phyloP scores from a whole-genome alignment of 306 rosid species.

The Quercus engelmannii region DNA sequence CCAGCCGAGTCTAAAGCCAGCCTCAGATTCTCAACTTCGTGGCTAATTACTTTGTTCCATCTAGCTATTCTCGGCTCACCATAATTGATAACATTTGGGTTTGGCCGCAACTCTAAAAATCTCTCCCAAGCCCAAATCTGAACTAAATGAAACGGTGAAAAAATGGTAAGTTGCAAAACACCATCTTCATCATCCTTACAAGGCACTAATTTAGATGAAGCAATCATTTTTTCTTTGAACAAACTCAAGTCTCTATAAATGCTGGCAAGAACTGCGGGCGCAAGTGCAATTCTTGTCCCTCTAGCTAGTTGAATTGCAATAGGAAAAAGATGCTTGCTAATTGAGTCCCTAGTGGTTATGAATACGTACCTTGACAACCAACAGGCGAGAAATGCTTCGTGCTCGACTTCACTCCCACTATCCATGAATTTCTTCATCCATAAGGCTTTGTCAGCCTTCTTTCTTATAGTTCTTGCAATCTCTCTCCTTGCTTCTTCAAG shows the following conservation, averaged over 20 bases:
- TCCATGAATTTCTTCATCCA: neutral
- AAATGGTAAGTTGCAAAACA: neutral
- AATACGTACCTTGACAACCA: neutral
- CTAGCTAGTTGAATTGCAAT: constrained; percentile 17
- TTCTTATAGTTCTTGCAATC: no score
- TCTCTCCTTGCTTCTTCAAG: neutral
- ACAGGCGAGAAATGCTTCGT: neutral
- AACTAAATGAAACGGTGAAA: constrained; percentile 44
- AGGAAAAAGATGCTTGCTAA: neutral
- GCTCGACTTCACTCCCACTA: neutral
- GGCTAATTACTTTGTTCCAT: constrained; percentile 3
- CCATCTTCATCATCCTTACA: neutral
- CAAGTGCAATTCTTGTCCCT: constrained; percentile 13
- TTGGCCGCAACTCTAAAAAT: constrained; percentile 21
- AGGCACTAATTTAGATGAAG: neutral
- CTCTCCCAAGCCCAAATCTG: constrained; percentile 61
- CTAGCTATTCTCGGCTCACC: constrained; percentile 23
- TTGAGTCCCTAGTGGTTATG: no score
- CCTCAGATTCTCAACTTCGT: neutral
- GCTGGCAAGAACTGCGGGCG: constrained; percentile 6
- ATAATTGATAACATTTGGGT: neutral
- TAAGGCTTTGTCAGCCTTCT: no score
- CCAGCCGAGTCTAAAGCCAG: constrained; percentile 9
- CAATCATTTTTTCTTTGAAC: neutral
- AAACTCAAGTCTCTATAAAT: constrained; percentile 9